phyloP scores from a whole-genome alignment of 768 basidiomycete species.

The Wakefieldia striispora region DNA sequence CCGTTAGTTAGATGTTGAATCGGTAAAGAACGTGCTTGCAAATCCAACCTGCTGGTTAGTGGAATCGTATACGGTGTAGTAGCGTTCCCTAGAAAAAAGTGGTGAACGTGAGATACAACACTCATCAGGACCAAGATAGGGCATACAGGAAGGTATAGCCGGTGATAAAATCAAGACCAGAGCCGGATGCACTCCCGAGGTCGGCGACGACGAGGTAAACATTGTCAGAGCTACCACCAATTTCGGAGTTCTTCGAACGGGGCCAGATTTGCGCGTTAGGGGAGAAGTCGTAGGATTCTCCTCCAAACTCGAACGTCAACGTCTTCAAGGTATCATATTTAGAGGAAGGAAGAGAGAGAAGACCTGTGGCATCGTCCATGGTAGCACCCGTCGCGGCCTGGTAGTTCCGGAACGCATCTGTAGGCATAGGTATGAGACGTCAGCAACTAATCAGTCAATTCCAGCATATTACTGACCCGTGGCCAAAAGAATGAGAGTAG shows the following conservation, averaged over 20 bases:
- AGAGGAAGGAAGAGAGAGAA: slow-evolving; percentile 20
- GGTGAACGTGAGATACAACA: background rate
- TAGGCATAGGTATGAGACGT: no score
- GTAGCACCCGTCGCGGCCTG: slow-evolving; percentile 22
- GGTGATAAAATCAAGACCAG: no score
- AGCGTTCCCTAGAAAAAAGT: slow-evolving; percentile 34
- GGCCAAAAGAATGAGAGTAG: slow-evolving; percentile 23
- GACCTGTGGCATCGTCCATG: slow-evolving; percentile 23
- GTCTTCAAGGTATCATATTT: slow-evolving; percentile 23
- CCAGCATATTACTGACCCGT: slow-evolving; percentile 4
- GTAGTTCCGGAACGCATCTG: slow-evolving; percentile 22
- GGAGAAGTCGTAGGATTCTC: slow-evolving; percentile 1
- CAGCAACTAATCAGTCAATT: no score
- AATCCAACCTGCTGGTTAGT: slow-evolving; percentile 39
- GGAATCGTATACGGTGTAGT: slow-evolving; percentile 43
- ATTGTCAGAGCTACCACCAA: no score
- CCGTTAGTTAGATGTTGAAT: background rate
- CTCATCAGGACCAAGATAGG: no score
- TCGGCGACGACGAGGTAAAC: no score
- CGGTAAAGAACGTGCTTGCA: slow-evolving; percentile 38
- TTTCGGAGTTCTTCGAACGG: slow-evolving; percentile 9
- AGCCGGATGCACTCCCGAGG: no score
- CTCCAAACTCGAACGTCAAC: slow-evolving; percentile 25
- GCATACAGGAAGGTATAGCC: no score
- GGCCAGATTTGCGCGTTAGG: slow-evolving; percentile 32